These are phyloP conservation scores for Penicillium simplicissimum DNA, from an alignment of 495 filamentous ascomycete genomes.

Conservation along the genomic window DNA sequence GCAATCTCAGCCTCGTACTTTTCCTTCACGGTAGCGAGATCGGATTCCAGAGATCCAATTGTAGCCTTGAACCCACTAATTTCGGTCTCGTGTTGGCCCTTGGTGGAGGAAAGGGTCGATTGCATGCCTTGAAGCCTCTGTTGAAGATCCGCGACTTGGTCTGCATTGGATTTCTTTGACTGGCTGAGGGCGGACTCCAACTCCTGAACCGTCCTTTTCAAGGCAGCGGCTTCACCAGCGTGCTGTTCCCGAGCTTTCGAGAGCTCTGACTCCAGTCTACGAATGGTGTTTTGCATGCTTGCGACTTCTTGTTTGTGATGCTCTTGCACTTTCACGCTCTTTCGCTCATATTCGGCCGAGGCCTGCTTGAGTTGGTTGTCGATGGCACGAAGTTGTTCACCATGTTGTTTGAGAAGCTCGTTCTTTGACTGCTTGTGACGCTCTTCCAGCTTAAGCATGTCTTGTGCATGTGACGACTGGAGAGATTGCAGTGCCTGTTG, in stretches of 20 bases:
- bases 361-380: constrained; percentile 49
- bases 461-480: constrained; percentile 67
- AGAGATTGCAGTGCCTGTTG: constrained; percentile 70
- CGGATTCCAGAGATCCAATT: constrained; percentile 54
- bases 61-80: constrained; percentile 56
- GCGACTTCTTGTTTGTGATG: constrained; percentile 63
- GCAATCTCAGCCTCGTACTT: constrained; percentile 62
- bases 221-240: constrained; percentile 55
- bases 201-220: constrained; percentile 55
- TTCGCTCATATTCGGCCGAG: constrained; percentile 52
- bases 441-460: constrained; percentile 49
- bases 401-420: constrained; percentile 49
- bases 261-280: constrained; percentile 58
- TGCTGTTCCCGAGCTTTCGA: constrained; percentile 57
- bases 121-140: constrained; percentile 55
- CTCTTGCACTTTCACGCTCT: constrained; percentile 44
- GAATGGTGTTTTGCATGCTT: constrained; percentile 60
- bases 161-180: constrained; percentile 49
- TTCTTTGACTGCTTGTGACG: constrained; percentile 46
- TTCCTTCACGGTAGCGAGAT: constrained; percentile 55
- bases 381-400: constrained; percentile 49
- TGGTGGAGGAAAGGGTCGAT: constrained; percentile 55
- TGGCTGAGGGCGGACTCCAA: constrained; percentile 59
- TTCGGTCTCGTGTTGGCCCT: constrained; percentile 60
- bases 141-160: constrained; percentile 54